Evolutionary conservation across 768 basidiomycete genomes (phyloP), one percentile per base, ranked within the genome.

Genomic region (Xerocomellus dryophilus): DNA sequence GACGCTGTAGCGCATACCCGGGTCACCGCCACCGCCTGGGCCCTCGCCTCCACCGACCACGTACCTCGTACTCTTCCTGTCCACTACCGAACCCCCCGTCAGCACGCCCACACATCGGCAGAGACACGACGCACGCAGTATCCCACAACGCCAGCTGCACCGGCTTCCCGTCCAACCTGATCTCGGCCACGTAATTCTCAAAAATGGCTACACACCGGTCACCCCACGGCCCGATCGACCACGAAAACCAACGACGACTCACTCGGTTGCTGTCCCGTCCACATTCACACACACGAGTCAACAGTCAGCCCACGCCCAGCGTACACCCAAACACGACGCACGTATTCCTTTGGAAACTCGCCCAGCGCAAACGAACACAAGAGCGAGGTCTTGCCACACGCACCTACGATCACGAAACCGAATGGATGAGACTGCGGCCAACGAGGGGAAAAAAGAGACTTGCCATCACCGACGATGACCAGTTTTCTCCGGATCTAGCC

Each of bases 181-280:
- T 98, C 78, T 99, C 97, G 43, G 97, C 96, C 60, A 98, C 96
- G 74, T 96, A 98, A 68, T 98, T 99, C 73, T 98, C 95, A 66
- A 98, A 98, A 47, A 98, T 89, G 61, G 94, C 94, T 61, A 27
- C 10, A 2, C 43, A 44, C 46, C 4, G 18, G 46, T 47, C 46
- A 42, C 29, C n/a, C 25, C 32, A 32, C 31, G 11, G 10, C 32
- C 11, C 5, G 32, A 12, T 34, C 32, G 32, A 34, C 31, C 31
- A 31, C 9, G 8, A 10, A 32, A 12, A 5, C 11, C 1, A 27
- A 9, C 9, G 14, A 20, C 18, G 23, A 72, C 72, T 59, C 34
- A 79, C 78, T 81, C 49, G 80, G 76, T 76, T 80, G 77, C 79
- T 25, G 25, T 25, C 25, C 25, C 23, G 23, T n/a, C 23, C 23